Evolutionary conservation across 1,284 basidiomycete species (phyloP), one percentile per base, ranked within the genome.

Genomic region (Ceratobasidium sp.): DNA sequence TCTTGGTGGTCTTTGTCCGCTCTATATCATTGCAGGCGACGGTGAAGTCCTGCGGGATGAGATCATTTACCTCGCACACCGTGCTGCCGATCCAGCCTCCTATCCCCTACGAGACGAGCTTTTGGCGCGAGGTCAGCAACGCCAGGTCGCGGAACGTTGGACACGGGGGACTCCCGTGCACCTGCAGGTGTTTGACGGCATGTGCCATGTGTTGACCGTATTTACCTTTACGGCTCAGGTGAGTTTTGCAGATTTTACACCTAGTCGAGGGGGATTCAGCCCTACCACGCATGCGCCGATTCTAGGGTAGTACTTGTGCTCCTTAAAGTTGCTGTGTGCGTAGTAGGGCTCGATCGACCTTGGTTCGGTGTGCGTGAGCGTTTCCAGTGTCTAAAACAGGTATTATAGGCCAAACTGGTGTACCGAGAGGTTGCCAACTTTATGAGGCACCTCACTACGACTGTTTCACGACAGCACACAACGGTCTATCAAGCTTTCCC

Each of bases 41-140:
- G 93, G 92, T 81, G 97, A 99, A 85, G 96, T 98, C 0, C 85
- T 99, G 57, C 88, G 96, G 66, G 97, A 99, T 82, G 97, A 99
- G 84, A 92, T 96, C 65, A 90, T 98, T 52, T 99, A 95, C 82
- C 86, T 89, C 17, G 96, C 97, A 0, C 97, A 99, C 83, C 96
- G 94, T 82, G 97, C 97, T 15, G 95, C 95, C 1, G 86, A 95
- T 83, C 97, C 97, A 0, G 89, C 91, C 0, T 87, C 87, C 80
- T 96, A 91, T 82, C 92, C 93, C 0, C 82, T 95, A 6, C 89
- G 87, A 65, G 88, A 93, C 0, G 88, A 91, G 86, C 89, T 1
- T 87, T 89, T 70, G 84, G 86, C 40, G 80, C 96, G 77, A 92
- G 95, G 80, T 93, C 95, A 5, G 83, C 87, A 2, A 84, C 96